These are phyloP conservation scores for Alternaria alternata DNA, from an alignment of 2,329 filamentous ascomycete species.

Conservation along the genomic window DNA sequence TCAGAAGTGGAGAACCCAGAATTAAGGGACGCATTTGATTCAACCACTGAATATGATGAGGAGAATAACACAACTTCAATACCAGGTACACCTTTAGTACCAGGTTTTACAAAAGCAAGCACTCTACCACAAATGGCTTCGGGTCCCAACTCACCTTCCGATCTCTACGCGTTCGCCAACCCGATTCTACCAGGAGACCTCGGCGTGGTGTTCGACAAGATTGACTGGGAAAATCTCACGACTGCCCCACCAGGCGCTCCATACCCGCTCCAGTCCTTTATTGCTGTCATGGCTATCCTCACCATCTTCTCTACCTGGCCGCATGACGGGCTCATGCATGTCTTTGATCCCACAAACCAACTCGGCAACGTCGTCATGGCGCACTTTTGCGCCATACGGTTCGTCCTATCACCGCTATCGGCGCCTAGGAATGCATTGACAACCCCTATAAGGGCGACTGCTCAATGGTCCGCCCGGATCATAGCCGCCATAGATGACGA, in stretches of 20 bases:
- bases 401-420: slow-evolving; percentile 23
- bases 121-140: neutral
- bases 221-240: slow-evolving; percentile 19
- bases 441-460: slow-evolving; percentile 24
- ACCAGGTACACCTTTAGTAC: neutral
- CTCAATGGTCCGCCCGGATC: slow-evolving; percentile 53
- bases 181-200: slow-evolving; percentile 14
- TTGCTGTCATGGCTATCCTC: slow-evolving; percentile 24
- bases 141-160: neutral
- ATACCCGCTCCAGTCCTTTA: slow-evolving; percentile 18
- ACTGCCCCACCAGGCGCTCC: slow-evolving; percentile 9
- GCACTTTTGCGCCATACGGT: slow-evolving; percentile 26
- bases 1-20: neutral
- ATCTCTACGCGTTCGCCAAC: slow-evolving; percentile 9
- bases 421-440: slow-evolving; percentile 19
- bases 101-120: neutral
- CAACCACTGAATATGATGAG: neutral
- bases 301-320: slow-evolving; percentile 31
- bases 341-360: slow-evolving; percentile 23
- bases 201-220: slow-evolving; percentile 3
- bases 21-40: neutral
- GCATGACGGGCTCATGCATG: slow-evolving; percentile 22
- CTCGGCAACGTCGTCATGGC: slow-evolving; percentile 28
- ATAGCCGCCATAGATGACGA: slow-evolving; percentile 37
- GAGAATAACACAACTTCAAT: neutral